phyloP scores from a whole-genome alignment of 768 basidiomycete genomes.

The Boletellus emodensis region DNA sequence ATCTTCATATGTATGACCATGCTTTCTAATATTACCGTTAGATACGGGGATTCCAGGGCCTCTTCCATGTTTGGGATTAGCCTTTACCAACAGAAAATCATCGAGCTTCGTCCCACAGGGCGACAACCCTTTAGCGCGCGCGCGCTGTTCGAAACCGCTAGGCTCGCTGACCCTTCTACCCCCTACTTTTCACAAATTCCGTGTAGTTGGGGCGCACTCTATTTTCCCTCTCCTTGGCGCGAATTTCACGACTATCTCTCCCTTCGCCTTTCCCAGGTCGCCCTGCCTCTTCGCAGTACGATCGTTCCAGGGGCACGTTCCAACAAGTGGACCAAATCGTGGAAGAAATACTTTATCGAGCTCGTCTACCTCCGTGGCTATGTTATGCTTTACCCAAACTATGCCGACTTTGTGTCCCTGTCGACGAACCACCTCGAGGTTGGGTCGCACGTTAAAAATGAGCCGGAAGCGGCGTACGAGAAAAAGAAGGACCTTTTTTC shows the following conservation, averaged over 20 bases:
- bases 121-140: constrained; percentile 67
- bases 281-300: constrained; percentile 30
- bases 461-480: constrained; percentile 41
- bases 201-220: constrained; percentile 89
- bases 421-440: constrained; percentile 91
- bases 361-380: constrained; percentile 77
- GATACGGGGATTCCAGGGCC: constrained; percentile 48
- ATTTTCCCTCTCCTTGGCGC: constrained; percentile 86
- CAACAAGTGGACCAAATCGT: constrained; percentile 75
- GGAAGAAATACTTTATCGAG: constrained; percentile 91
- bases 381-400: constrained; percentile 90
- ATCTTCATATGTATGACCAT: neutral
- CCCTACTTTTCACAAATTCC: constrained; percentile 87
- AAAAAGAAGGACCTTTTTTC: constrained; percentile 63
- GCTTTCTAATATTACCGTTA: constrained; percentile 24
- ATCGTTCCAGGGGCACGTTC: constrained; percentile 77
- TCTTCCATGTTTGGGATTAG: constrained; percentile 67
- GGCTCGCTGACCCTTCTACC: constrained; percentile 42
- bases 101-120: constrained; percentile 68
- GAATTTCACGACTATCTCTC: constrained; percentile 80
- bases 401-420: constrained; percentile 60
- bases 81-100: constrained; percentile 80
- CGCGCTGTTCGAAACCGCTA: constrained; percentile 44
- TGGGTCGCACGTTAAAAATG: constrained; percentile 71
- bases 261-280: constrained; percentile 56